Evolutionary conservation across 306 rosid species (phyloP), one percentile per base, ranked within the genome.

Genomic region (Vachellia pachyceras): DNA sequence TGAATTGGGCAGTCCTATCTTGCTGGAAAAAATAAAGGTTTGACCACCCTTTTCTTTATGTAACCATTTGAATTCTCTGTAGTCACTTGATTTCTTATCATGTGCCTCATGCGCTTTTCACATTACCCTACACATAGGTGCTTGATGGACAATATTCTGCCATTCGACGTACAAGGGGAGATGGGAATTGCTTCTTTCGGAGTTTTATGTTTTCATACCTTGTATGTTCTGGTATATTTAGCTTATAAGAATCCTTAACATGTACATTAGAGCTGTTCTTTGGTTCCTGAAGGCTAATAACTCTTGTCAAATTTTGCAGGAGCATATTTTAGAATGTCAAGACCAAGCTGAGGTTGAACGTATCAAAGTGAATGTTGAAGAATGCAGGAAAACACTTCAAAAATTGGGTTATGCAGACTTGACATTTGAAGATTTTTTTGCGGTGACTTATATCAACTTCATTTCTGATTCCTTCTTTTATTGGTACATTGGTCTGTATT

Each of bases 141-240:
- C 97, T 95, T 60, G 88, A 80, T 81, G 92, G 84, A 86, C 90
- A 91, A 84, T 91, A 95, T 87, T 86, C 90, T 85, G 89, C 96
- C 73, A 95, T 95, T 78, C 92, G 99, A 71, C 91, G 98, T 65
- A 93, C 98, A 57, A 85, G 98, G 36, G 98, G 99, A 77, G 99
- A 95, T 83, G 98, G 99, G 76, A 95, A 95, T 82, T 95, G 99
- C 90, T 95, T 95, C 92, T 92, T 93, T 23, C 90, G 99, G 9
- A 80, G 97, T 88, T 95, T 95, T 83, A 93, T 95, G 99, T 91
- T 93, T 87, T 89, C 97, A 12, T 95, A 93, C 86, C 98, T 95
- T 69, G 99, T 95, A 89, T 72, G 97, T 87, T 42, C 41, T 83
- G 39, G 54, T 78, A 70, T 85, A 54, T 82, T n/a, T 45, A 79